Conservation (phyloP, 2,329 filamentous ascomycete genomes). For the Aspergillus phoenicis region DNA sequence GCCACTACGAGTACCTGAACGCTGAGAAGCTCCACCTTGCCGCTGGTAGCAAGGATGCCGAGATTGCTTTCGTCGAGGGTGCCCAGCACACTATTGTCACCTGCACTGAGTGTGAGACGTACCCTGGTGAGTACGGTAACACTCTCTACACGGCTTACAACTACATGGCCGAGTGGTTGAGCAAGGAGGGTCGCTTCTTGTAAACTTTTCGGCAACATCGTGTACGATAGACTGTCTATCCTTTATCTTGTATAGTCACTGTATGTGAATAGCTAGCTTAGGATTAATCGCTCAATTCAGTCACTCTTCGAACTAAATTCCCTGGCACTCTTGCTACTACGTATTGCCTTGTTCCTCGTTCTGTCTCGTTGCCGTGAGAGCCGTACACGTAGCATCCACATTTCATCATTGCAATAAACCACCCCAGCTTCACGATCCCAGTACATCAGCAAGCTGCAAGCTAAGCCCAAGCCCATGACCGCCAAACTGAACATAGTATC, state of each 20-base stretch:
- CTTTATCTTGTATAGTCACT: background rate
- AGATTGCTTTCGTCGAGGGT: constrained; percentile 1
- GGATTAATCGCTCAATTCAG: background rate
- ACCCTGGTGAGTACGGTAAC: background rate
- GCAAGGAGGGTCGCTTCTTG: background rate
- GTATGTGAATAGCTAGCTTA: background rate
- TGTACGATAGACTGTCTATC: background rate
- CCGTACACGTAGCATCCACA: too few species aligned
- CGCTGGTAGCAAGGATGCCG: background rate
- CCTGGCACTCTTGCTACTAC: too few species aligned
- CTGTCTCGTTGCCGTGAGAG: background rate
- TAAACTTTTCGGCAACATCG: background rate
- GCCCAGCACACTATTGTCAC: constrained; percentile 5
- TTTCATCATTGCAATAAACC: too few species aligned
- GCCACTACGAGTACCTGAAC: constrained; percentile 8
- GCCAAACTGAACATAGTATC: background rate
- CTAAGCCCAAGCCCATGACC: too few species aligned
- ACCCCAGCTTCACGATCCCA: background rate
- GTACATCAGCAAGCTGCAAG: background rate
- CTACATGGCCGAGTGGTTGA: constrained; percentile 3
- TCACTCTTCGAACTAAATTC: too few species aligned
- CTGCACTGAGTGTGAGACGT: background rate
- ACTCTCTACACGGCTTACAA: constrained; percentile 1
- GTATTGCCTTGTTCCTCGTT: background rate
- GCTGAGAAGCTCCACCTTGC: constrained; percentile 5